phyloP scores from a whole-genome alignment of 768 basidiomycete species.

The Tubosaeta sp. region DNA sequence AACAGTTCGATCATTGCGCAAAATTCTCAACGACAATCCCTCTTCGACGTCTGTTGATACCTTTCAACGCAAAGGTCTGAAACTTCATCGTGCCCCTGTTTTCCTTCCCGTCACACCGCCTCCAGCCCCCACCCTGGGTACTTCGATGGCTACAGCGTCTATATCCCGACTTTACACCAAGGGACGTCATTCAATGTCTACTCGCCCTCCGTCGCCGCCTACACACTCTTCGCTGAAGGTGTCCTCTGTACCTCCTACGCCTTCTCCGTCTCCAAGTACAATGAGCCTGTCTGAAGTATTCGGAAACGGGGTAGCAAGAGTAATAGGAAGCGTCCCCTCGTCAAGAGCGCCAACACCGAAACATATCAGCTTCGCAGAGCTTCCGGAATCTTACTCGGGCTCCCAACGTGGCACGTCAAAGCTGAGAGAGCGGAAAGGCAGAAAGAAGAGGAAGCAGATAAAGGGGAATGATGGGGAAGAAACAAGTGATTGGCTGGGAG shows the following conservation, averaged over 20 bases:
- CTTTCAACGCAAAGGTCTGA: slow-evolving; percentile 9
- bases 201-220: slow-evolving; percentile 60
- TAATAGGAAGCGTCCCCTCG: slow-evolving; percentile 38
- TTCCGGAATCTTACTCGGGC: slow-evolving; percentile 61
- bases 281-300: slow-evolving; percentile 25
- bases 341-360: slow-evolving; percentile 61
- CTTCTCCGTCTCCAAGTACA: slow-evolving; percentile 33
- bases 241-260: slow-evolving; percentile 34
- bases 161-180: slow-evolving; percentile 75
- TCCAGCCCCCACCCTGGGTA: slow-evolving; percentile 53
- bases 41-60: slow-evolving; percentile 32
- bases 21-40: slow-evolving; percentile 55
- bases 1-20: slow-evolving; percentile 63
- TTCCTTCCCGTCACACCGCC: slow-evolving; percentile 40
- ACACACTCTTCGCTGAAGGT: slow-evolving; percentile 44
- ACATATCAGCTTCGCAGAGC: slow-evolving; percentile 73
- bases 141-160: slow-evolving; percentile 73
- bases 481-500: slow-evolving; percentile 22
- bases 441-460: slow-evolving; percentile 33
- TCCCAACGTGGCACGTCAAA: slow-evolving; percentile 32
- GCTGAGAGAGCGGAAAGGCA: slow-evolving; percentile 29
- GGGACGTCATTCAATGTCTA: slow-evolving; percentile 53
- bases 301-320: slow-evolving; percentile 27
- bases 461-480: slow-evolving; percentile 30
- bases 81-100: slow-evolving; percentile 14